Evolutionary conservation across 306 rosid genomes (phyloP), one percentile per base, ranked within the genome.

Genomic region (Cicer arietinum): DNA sequence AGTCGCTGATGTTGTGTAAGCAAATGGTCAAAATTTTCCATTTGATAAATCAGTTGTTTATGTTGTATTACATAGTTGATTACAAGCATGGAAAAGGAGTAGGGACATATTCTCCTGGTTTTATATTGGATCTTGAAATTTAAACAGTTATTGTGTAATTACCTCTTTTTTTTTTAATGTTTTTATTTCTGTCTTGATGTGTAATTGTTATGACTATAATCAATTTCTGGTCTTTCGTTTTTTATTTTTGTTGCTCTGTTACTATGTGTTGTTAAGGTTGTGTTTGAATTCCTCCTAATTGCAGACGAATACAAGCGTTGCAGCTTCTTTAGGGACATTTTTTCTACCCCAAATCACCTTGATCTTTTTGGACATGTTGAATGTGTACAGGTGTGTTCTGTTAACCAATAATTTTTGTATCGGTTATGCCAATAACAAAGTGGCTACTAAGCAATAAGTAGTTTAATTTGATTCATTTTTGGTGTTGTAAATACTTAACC

Each of bases 281-380:
- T 62, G 54, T 80, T 64, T 67, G 52, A 79, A 72, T 30, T 41
- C 17, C 79, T 81, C 46, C 16, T 66, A 39, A 71, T 71, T 79
- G 84, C 93, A 95, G 99, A 95, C 99, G 37, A 95, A 92, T 77
- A 95, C 99, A 44, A 95, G 99, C 14, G 98, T 88, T 75, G 96
- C 99, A 22, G 47, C 84, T 78, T 85, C 99, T 50, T 88, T 95
- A 61, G 99, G 99, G 80, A 95, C 98, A n/a, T 92, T 80, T 84
- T 95, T 92, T 86, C 79, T 95, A 68, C 86, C 96, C 54, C 99
- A 95, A 79, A 92, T 95, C 46, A 54, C 99, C 10, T 74, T 85
- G 86, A 95, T 95, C 77, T 95, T 95, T 85, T 67, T 95, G 86
- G 99, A 95, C 85, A 95, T 95, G 97, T 93, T 95, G 79, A 95